Evolutionary conservation across 1,139 yeast genomes (phyloP), one percentile per base, ranked within the genome.

Genomic region (Yamadazyma taylorii): DNA sequence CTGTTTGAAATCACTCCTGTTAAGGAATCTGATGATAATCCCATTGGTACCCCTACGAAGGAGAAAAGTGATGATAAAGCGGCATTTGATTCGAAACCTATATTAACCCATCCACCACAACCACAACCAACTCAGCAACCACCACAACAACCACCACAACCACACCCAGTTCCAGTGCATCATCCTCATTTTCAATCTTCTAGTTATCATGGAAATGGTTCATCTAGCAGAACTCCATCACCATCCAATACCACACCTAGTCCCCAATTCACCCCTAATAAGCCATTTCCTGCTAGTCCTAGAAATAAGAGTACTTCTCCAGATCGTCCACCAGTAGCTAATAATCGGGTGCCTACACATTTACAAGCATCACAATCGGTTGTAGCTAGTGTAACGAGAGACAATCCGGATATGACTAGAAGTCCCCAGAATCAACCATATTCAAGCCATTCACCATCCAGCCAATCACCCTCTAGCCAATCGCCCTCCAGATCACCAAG

Each of bases 1-100:
- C 44, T 37, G 13, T 46, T 47, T 31, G 47, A 41, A 32, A 45
- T 48, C 12, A 41, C 53, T 4, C 44, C 46, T 2, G 42, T 43
- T 11, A 37, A 34, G 11, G 22, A 10, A 17, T 12, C n/a, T 16
- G 30, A 17, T 16, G 11, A 24, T 24, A 24, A 5, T 10, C 25
- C 12, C 29, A 23, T 10, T 25, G 15, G 6, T 8, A 25, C 15
- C 6, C 28, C 28, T 13, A 13, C 15, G 13, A 12, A 17, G 16
- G 5, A 13, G 28, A 25, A 12, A 17, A 27, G 5, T 11, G 21
- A 27, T 15, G 8, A 27, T 10, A 27, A 27, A 16, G 30, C 30
- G 3, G 32, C 32, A 6, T 21, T 21, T 19, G 24, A 30, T 19
- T 24, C 24, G 3, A 32, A 32, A 23, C 24, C 28, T 4, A 11